Evolutionary conservation across 352 stramenopile genomes (phyloP).

Genomic region (Phytopythium boreale): DNA sequence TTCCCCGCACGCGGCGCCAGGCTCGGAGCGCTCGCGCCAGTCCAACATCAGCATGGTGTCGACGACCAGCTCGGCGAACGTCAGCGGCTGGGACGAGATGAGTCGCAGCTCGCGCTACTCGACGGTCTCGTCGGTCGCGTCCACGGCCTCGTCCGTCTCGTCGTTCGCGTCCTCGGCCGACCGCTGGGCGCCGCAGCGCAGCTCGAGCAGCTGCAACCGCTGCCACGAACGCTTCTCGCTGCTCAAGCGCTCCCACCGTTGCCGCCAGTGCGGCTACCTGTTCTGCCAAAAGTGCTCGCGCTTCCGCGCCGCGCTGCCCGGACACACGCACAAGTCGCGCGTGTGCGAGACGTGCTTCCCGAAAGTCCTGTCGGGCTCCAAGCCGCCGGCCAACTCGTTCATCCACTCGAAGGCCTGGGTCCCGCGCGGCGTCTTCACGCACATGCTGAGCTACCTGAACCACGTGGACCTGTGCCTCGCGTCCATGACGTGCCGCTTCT

Average conservation of each 20-base stretch:
- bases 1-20: neutral
- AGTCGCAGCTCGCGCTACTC: slow-evolving; percentile 63
- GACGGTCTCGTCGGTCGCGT: slow-evolving; percentile 32
- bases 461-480: slow-evolving; percentile 82
- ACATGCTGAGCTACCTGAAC: slow-evolving; percentile 87
- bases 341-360: slow-evolving; percentile 85
- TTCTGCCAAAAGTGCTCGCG: slow-evolving; percentile 85
- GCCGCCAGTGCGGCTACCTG: slow-evolving; percentile 70
- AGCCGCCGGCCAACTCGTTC: slow-evolving; percentile 79
- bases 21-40: slow-evolving; percentile 37
- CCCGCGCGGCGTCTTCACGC: slow-evolving; percentile 77
- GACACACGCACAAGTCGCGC: slow-evolving; percentile 83
- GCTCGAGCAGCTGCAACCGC: slow-evolving; percentile 69
- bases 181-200: slow-evolving; percentile 68
- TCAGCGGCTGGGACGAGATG: slow-evolving; percentile 37
- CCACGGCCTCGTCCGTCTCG: slow-evolving; percentile 28
- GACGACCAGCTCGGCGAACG: slow-evolving; percentile 17
- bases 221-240: slow-evolving; percentile 83
- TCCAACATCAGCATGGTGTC: slow-evolving; percentile 46
- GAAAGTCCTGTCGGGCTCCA: slow-evolving; percentile 72
- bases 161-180: slow-evolving; percentile 40
- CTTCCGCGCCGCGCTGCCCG: slow-evolving; percentile 68
- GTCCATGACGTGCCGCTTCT: slow-evolving; percentile 85
- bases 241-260: slow-evolving; percentile 76
- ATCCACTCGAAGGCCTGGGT: slow-evolving; percentile 87